A percentile compares a stretch with the other conserved stretches of the same genome.
Conservation (phyloP, 768 basidiomycete species). For the Lactarius hatsudake region DNA sequence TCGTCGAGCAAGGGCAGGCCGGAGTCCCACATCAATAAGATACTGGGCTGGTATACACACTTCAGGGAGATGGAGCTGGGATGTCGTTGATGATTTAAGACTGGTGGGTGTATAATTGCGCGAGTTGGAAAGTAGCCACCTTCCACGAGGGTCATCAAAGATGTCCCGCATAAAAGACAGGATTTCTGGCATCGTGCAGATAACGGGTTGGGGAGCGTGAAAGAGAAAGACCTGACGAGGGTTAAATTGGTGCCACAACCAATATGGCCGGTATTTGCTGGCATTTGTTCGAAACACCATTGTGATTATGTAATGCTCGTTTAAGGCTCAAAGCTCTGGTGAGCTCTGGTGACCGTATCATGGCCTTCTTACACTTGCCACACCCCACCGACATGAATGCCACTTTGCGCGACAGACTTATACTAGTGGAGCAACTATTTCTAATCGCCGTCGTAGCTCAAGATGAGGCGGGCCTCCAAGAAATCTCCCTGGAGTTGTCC, state of each 20-base stretch:
- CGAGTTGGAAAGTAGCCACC: background rate
- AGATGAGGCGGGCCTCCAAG: background rate
- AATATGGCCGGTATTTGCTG: background rate
- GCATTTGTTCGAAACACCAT: background rate
- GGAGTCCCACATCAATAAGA: conserved; percentile 10
- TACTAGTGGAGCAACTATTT: conserved; percentile 9
- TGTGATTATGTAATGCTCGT: conserved; percentile 16
- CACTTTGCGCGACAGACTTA: background rate
- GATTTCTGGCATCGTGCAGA: background rate
- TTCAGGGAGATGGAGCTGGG: conserved; percentile 8
- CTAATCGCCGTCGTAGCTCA: background rate
- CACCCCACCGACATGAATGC: conserved; percentile 5
- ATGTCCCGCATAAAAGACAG: background rate
- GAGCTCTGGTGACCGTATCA: no score
- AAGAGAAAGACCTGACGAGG: background rate
- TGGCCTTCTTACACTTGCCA: background rate
- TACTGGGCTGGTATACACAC: background rate
- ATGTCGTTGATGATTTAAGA: background rate
- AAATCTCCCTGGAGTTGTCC: background rate
- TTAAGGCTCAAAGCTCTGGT: no score
- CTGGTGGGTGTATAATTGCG: rapidly evolving
- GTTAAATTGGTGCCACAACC: background rate
- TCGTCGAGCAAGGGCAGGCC: background rate
- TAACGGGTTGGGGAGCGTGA: background rate
- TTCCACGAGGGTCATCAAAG: background rate